Percentiles rank a stretch among this genome's conserved stretches.
Evolutionary conservation across 257 asterid species (phyloP).

Genomic region (Nicotiana paniculata): DNA sequence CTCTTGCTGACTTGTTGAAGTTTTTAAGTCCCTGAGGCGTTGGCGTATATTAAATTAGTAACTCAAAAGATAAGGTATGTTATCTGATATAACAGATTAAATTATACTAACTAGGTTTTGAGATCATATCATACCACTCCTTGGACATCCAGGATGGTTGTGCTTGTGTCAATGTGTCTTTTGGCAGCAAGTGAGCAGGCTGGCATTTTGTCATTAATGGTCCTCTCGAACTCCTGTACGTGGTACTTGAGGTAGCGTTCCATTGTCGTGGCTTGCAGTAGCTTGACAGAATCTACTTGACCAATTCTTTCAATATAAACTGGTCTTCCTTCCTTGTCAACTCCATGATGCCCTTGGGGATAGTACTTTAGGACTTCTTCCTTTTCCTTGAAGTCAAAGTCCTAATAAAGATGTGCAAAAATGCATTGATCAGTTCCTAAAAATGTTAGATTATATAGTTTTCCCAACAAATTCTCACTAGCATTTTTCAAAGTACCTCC

Average conservation of each 20-base stretch:
- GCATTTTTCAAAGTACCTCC: conserved; percentile 44
- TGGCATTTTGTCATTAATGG: conserved; percentile 72
- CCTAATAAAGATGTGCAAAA: conserved; percentile 26
- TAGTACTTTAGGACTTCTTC: conserved; percentile 82
- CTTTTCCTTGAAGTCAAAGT: conserved; percentile 73
- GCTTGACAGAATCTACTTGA: conserved; percentile 75
- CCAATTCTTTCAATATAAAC: conserved; percentile 84
- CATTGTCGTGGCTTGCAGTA: conserved; percentile 78
- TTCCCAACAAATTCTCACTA: not conserved
- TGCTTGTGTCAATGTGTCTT: conserved; percentile 88
- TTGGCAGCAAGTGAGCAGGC: conserved; percentile 91
- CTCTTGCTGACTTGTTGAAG: conserved; percentile 84
- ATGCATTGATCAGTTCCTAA: not conserved
- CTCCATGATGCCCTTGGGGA: conserved; percentile 96
- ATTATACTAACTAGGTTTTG: not conserved
- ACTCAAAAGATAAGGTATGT: not conserved
- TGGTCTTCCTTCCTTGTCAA: conserved; percentile 90
- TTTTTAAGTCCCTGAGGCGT: conserved; percentile 71
- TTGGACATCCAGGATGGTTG: conserved; percentile 94
- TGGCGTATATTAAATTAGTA: not conserved
- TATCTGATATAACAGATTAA: not conserved
- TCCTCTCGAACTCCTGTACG: conserved; percentile 91
- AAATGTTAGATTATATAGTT: not conserved
- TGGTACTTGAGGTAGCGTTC: conserved; percentile 86
- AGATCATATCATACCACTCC: conserved; percentile 66